Conservation (phyloP, 768 basidiomycete genomes). For the Pisolithus marmoratus region DNA sequence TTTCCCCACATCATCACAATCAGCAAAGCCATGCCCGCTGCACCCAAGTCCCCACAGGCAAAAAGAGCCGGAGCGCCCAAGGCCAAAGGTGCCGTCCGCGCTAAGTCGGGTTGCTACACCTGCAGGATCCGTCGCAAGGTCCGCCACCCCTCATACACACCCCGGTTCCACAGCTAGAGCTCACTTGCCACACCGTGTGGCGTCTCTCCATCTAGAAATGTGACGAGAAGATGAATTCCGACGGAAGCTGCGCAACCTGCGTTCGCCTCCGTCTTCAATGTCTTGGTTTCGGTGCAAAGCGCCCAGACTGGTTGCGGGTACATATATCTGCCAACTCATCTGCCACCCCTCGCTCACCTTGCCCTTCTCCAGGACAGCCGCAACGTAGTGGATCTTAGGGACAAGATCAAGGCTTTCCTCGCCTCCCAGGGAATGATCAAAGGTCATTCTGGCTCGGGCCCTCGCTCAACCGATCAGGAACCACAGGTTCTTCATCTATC, state of each 20-base stretch:
- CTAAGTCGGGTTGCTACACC: constrained; percentile 86
- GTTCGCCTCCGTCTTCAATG: constrained; percentile 77
- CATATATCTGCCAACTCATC: not conserved
- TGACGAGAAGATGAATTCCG: constrained; percentile 61
- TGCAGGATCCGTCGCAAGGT: constrained; percentile 86
- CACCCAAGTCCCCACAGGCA: constrained; percentile 36
- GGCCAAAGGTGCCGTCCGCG: constrained; percentile 75
- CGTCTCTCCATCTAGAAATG: constrained; percentile 55
- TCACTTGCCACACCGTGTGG: constrained; percentile 9
- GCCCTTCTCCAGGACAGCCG: constrained; percentile 50
- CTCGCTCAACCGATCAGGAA: constrained; percentile 52
- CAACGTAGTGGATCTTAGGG: constrained; percentile 62
- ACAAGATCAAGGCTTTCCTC: constrained; percentile 74
- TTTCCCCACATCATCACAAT: not conserved
- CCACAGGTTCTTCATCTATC: constrained; percentile 48
- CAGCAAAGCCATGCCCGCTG: constrained; percentile 25
- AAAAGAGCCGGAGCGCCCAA: constrained; percentile 54
- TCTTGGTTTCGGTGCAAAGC: constrained; percentile 79
- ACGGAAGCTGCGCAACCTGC: constrained; percentile 70
- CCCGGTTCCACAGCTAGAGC: constrained; percentile 5
- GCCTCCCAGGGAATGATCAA: constrained; percentile 87
- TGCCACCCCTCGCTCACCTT: constrained; percentile 8
- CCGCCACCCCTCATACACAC: constrained; percentile 3
- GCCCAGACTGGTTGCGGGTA: constrained; percentile 82
- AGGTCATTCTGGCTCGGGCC: constrained; percentile 70